Evolutionary conservation across 441 rosid species (phyloP), one percentile per base, ranked within the genome.

Genomic region (Pelargonium cotyledonis): DNA sequence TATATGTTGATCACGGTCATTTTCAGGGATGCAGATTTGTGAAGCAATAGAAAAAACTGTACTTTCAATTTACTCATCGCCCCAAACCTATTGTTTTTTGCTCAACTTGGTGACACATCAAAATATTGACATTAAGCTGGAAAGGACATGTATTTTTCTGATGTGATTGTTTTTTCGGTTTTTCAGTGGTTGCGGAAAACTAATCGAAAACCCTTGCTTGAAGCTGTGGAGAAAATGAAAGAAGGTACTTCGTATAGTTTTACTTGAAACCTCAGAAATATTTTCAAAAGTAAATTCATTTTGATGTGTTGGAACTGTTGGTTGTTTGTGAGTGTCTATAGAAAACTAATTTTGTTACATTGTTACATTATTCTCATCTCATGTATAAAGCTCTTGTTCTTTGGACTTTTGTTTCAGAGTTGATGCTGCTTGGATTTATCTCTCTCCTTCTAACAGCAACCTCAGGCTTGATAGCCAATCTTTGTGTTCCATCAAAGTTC

Each of bases 341-440:
- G n/a, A 51, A 44, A 10, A 57, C 26, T 18, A 40, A 58, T 57
- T 23, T 9, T 7, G 19, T 61, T 35, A 55, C 47, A 21, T 31
- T 2, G 58, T 70, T 44, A 72, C 71, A 23, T 63, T 9, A 63
- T 46, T 75, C 68, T 67, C 64, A 26, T 69, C 68, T 67, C 64
- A 31, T 69, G 51, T 68, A 43, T 38, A 21, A 70, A 38, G 61
- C 43, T 72, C 7, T 15, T 71, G 16, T 26, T 72, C 63, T 57
- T 14, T 60, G 67, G 68, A 29, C 49, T 65, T 67, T 8, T 68
- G 0, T 80, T 72, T 65, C 88, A 92, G 98, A 92, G 84, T 78
- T 92, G 88, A 92, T 90, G 98, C 88, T 92, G 81, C 98, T 92
- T 65, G 98, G 96, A 47, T 92, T 89, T 83, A 92, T 92, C 74